A percentile compares a stretch with the other conserved stretches of the same genome.
phyloP scores from a whole-genome alignment of 169 alveolate genomes.

The Cryptosporidium meleagridis region DNA sequence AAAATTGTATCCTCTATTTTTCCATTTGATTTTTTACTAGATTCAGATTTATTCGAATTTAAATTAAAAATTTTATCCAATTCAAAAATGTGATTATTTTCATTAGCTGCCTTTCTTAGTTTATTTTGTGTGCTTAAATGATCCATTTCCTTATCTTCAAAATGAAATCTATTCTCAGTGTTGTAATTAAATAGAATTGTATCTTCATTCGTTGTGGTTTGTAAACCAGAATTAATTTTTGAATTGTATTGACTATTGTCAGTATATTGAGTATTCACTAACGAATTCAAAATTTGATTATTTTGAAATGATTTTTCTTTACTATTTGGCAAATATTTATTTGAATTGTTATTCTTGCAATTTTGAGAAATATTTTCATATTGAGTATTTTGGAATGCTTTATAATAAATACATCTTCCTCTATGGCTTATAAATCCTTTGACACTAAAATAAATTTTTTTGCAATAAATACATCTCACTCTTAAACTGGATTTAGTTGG shows the following conservation, averaged over 20 bases:
- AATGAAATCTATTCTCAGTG: background rate
- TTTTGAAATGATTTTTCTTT: background rate
- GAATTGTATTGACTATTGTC: conserved; percentile 35
- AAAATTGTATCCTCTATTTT: background rate
- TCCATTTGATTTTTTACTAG: background rate
- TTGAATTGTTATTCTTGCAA: background rate
- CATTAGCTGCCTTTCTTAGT: background rate
- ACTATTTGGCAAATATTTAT: background rate
- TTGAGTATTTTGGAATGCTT: conserved; percentile 6
- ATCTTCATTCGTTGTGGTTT: background rate
- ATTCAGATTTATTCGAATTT: background rate
- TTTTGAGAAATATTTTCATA: background rate
- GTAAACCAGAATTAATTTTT: background rate
- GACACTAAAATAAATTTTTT: conserved; percentile 45
- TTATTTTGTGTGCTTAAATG: background rate
- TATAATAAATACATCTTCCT: conserved; percentile 29
- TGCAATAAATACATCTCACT: conserved; percentile 56
- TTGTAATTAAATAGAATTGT: background rate
- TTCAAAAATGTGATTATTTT: background rate
- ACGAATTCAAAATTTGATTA: background rate
- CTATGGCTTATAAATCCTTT: conserved; percentile 50
- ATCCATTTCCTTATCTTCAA: background rate
- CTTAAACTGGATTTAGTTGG: conserved; percentile 68
- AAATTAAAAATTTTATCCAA: background rate
- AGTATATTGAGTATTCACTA: conserved; percentile 18